Evolutionary conservation across 345 rosid species (phyloP).

Genomic region (Eucalyptus shirleyi): DNA sequence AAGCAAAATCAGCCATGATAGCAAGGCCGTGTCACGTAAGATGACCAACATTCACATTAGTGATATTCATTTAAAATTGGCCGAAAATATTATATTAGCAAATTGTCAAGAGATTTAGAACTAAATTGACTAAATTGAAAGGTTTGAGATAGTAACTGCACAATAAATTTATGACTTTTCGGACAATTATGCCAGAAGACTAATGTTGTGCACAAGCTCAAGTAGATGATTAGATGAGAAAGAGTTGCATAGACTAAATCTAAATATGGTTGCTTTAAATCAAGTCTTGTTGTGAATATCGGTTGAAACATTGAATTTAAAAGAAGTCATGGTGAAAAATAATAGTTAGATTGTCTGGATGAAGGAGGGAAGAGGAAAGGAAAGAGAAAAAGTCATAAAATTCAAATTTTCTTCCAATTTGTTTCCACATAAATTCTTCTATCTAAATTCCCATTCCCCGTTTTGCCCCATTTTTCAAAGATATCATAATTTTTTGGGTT

Average conservation of each 20-base stretch:
- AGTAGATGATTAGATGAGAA: neutral
- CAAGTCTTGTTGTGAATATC: neutral
- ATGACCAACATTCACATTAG: accelerated
- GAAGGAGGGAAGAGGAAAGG: neutral
- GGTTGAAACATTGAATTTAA: neutral
- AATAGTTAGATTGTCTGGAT: neutral
- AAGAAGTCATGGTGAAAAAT: neutral
- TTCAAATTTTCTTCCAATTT: neutral
- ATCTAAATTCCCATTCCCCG: neutral
- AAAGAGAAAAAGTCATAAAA: neutral
- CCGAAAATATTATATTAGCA: neutral
- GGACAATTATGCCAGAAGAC: neutral
- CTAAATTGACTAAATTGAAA: neutral
- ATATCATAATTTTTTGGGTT: neutral
- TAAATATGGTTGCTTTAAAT: neutral
- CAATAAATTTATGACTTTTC: neutral
- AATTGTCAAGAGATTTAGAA: neutral
- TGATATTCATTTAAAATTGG: neutral
- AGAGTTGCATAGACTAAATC: too few species aligned
- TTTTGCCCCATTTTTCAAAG: neutral
- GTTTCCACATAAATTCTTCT: neutral
- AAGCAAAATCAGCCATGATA: neutral
- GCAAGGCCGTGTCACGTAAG: accelerated
- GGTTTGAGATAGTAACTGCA: accelerated
- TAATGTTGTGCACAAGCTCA: neutral